phyloP scores from a whole-genome alignment of 331 rosid species.

The Acacia concinna region DNA sequence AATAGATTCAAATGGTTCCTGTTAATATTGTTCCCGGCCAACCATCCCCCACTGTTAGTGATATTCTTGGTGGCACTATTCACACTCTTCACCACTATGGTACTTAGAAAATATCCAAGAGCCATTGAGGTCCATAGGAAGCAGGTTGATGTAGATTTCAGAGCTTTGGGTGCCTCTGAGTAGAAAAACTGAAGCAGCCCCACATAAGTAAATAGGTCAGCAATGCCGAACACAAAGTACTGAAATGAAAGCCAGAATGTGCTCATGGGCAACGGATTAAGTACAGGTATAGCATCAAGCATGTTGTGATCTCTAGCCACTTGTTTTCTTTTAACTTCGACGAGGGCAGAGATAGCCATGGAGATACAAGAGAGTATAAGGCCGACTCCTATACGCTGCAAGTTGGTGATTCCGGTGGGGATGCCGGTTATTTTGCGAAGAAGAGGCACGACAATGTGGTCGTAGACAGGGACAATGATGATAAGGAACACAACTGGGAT shows the following conservation, averaged over 20 bases:
- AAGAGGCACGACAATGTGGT: conserved; percentile 60
- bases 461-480: conserved; percentile 68
- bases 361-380: conserved; percentile 76
- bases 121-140: conserved; percentile 94
- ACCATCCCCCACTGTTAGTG: conserved; percentile 70
- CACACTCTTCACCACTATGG: conserved; percentile 69
- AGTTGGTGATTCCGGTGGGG: conserved; percentile 72
- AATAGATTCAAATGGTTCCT: conserved; percentile 73
- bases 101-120: conserved; percentile 73
- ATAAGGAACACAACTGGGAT: conserved; percentile 68
- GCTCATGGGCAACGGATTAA: conserved; percentile 75
- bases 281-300: conserved; percentile 67
- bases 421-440: conserved; percentile 58
- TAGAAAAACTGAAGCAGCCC: conserved; percentile 90
- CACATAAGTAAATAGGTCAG: conserved; percentile 81
- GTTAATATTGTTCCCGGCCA: conserved; percentile 81
- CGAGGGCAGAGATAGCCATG: conserved; percentile 68
- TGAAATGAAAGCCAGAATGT: conserved; percentile 88
- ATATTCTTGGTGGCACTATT: conserved; percentile 59
- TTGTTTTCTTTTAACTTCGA: conserved; percentile 66
- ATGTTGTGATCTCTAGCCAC: conserved; percentile 62
- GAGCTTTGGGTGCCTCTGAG: conserved; percentile 77
- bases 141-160: conserved; percentile 86
- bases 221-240: conserved; percentile 86
- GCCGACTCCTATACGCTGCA: conserved; percentile 86